phyloP scores from a whole-genome alignment of 257 asterid species.

The Lithospermum erythrorhizon region DNA sequence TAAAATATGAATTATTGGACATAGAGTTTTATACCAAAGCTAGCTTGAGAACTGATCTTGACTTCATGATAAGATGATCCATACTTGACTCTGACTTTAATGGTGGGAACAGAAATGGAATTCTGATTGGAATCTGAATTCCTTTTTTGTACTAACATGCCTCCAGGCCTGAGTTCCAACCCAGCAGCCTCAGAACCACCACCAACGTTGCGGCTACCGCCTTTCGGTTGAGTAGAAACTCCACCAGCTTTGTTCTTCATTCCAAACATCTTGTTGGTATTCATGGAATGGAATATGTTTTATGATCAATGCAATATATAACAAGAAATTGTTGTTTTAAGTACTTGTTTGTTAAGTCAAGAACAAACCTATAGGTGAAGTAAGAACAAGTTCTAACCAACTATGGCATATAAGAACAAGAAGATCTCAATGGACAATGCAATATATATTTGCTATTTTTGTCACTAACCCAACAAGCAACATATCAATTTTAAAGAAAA shows the following conservation, averaged over 20 bases:
- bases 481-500: background rate
- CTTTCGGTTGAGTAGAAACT: too few species aligned
- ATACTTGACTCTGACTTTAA: conserved; percentile 56
- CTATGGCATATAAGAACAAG: conserved; percentile 43
- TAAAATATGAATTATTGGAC: background rate
- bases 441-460: conserved; percentile 10
- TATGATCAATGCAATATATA: conserved; percentile 8
- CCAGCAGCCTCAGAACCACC: conserved; percentile 23
- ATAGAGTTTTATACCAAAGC: conserved; percentile 41
- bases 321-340: conserved; percentile 8
- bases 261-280: conserved; percentile 30
- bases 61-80: conserved; percentile 55
- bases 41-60: conserved; percentile 61
- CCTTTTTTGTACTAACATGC: conserved; percentile 85
- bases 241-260: conserved; percentile 34
- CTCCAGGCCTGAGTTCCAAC: conserved; percentile 82
- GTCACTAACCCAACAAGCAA: conserved; percentile 19
- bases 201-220: background rate
- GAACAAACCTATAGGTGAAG: conserved; percentile 55
- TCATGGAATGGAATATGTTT: conserved; percentile 15
- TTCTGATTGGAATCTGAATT: conserved; percentile 48
- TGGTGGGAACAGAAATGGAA: conserved; percentile 29
- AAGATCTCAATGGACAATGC: conserved; percentile 22
- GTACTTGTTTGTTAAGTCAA: conserved; percentile 80
- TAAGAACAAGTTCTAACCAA: conserved; percentile 67